phyloP scores from a whole-genome alignment of 352 stramenopile species.

The Lagenidium sp. region DNA sequence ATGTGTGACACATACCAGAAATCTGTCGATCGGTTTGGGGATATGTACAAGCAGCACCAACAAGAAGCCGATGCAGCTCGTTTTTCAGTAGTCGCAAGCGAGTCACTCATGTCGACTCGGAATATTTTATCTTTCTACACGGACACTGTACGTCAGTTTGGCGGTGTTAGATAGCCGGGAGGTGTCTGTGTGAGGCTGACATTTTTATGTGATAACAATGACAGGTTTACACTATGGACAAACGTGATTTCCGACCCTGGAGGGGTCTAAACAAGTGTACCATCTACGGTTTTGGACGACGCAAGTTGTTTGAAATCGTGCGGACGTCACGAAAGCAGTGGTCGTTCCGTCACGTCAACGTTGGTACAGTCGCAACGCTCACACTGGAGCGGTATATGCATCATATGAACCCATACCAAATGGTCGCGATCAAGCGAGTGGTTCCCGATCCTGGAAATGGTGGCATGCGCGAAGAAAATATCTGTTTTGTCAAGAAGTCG shows the following conservation, averaged over 20 bases:
- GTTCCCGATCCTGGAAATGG: constrained; percentile 43
- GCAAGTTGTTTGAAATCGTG: constrained; percentile 71
- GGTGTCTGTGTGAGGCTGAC: background rate
- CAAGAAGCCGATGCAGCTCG: constrained; percentile 19
- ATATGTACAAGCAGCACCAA: constrained; percentile 52
- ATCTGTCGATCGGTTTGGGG: constrained; percentile 55
- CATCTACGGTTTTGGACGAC: constrained; percentile 68
- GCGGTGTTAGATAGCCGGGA: background rate
- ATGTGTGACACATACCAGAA: constrained; percentile 68
- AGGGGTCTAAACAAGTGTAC: constrained; percentile 58
- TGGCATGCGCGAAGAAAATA: constrained; percentile 52
- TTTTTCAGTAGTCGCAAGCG: constrained; percentile 61
- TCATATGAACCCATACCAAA: constrained; percentile 58
- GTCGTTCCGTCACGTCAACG: constrained; percentile 46
- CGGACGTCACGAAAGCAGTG: constrained; percentile 66
- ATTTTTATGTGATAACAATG: background rate
- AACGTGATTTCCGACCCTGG: constrained; percentile 57
- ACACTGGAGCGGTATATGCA: constrained; percentile 57
- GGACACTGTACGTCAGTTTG: constrained; percentile 34
- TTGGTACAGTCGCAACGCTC: constrained; percentile 56
- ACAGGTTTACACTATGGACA: constrained; percentile 70
- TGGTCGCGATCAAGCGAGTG: constrained; percentile 63
- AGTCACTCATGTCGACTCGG: constrained; percentile 64
- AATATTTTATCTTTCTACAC: constrained; percentile 74
- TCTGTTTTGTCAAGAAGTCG: constrained; percentile 77